Base-by-base conservation (phyloP, 306 rosid genomes). In the Trichosanthes truncata region DNA sequence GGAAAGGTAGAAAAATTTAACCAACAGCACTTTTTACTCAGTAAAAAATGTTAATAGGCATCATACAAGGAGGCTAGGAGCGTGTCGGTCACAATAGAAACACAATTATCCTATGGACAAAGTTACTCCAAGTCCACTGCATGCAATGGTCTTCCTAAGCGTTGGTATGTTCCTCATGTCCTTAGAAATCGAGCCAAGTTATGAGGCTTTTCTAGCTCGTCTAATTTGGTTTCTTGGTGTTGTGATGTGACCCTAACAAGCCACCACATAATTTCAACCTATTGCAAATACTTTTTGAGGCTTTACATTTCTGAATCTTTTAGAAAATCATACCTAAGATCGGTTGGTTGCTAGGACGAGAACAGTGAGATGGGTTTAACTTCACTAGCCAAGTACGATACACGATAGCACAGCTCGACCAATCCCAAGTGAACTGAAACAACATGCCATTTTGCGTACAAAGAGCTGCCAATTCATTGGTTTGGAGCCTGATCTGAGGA, bases 401-500 rank as follows among this genome's bases (percentile, higher is more conserved):
- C 12, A 43, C 10, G 60, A 73, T 49, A 31, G 29, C 45, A 29
- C 26, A 31, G 61, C 63, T 40, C 18, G 20, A 29, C 29, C 18
- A 9, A 25, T 46, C 36, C 57, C 56, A 71, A 15, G 36, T 71
- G 56, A 43, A 71, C 45, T 49, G 78, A 20, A 74, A 49, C 61
- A n/a, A 20, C 36, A 4, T 60, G 29, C 11, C 26, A 65, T 35
- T 33, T 35, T 65, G 25, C 72, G 4, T 17, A 7, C 3, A 23
- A 9, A 29, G 15, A 49, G 43, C 78, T 48, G 60, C 48, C 31
- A 49, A 35, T 33, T 74, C 45, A 74, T 33, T 74, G 49, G n/a
- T 76, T 38, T 81, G 63, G 38, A 57, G 82, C 38, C 1, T 15
- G 62, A 8, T 72, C 59, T 8, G 67, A 43, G 67, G 86, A 36